Conservation (phyloP, 2,329 filamentous ascomycete genomes). For the Aspergillus tanneri region DNA sequence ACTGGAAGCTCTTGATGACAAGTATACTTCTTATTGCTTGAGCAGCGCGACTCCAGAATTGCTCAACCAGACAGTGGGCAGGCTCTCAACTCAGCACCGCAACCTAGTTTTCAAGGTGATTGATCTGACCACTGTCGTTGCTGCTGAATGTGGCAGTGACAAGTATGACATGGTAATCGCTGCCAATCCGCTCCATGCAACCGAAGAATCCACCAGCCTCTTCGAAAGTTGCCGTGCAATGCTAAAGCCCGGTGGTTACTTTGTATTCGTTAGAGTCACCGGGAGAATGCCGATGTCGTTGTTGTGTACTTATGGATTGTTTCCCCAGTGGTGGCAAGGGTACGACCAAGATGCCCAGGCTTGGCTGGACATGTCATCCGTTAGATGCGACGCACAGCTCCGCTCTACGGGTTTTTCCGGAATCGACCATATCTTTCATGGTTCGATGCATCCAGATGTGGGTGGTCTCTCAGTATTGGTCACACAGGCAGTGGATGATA, state of each 20-base stretch:
- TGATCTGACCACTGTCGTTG: neutral
- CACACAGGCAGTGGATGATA: neutral
- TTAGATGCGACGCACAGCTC: neutral
- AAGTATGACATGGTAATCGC: conserved; percentile 2
- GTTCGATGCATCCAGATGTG: neutral
- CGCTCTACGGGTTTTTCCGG: neutral
- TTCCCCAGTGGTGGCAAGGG: conserved; percentile 1
- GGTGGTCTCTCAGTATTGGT: neutral
- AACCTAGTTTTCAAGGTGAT: neutral
- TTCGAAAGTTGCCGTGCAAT: neutral
- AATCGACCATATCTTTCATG: neutral
- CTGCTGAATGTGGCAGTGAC: neutral
- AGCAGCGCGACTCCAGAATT: neutral
- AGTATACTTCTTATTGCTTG: neutral
- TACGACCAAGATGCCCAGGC: neutral
- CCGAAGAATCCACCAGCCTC: neutral
- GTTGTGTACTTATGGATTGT: neutral
- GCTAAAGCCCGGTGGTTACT: neutral
- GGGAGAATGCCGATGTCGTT: neutral
- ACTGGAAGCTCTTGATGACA: neutral
- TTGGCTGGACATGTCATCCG: neutral
- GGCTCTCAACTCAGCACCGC: neutral
- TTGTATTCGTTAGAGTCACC: neutral
- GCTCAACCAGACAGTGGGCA: neutral
- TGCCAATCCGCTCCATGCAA: neutral